A percentile compares a stretch with the other conserved stretches of the same genome.
Evolutionary conservation across 306 rosid genomes (phyloP).

Genomic region (Luffa aegyptiaca): DNA sequence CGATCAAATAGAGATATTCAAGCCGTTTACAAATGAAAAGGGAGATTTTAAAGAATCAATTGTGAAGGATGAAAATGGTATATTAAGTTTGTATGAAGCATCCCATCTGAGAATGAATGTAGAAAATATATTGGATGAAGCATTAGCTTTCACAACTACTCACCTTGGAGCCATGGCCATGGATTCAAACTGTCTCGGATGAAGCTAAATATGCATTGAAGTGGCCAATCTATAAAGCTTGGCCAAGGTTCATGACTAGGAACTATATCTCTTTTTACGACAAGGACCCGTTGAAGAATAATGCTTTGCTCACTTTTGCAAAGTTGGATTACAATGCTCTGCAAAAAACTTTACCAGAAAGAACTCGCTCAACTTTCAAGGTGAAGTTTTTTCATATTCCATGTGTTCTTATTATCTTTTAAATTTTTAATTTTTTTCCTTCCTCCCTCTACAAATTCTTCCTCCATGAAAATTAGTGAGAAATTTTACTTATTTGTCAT

Average conservation of each 20-base stretch:
- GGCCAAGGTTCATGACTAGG: not conserved
- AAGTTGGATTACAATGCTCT: conserved; percentile 18
- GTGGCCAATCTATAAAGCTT: not conserved
- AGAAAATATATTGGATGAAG: conserved; percentile 8
- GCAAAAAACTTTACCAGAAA: not conserved
- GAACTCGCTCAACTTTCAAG: not conserved
- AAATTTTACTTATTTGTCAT: no score
- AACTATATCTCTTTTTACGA: not conserved
- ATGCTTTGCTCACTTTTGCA: conserved; percentile 12
- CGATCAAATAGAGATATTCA: conserved; percentile 11
- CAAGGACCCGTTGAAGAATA: not conserved
- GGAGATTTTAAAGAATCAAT: conserved; percentile 7
- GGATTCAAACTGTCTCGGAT: not conserved
- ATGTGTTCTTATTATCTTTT: no score
- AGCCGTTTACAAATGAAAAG: not conserved
- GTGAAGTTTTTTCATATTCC: not conserved
- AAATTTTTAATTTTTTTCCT: no score
- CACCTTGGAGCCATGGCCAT: not conserved
- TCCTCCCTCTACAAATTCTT: no score
- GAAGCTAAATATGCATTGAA: not conserved
- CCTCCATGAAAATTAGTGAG: no score
- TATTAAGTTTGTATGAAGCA: conserved; percentile 21
- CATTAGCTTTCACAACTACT: conserved; percentile 1
- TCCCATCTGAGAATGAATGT: conserved; percentile 2
- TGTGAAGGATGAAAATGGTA: not conserved